These are phyloP conservation scores for Kwoniella botswanensis DNA, from an alignment of 768 basidiomycete genomes.

Conservation along the genomic window DNA sequence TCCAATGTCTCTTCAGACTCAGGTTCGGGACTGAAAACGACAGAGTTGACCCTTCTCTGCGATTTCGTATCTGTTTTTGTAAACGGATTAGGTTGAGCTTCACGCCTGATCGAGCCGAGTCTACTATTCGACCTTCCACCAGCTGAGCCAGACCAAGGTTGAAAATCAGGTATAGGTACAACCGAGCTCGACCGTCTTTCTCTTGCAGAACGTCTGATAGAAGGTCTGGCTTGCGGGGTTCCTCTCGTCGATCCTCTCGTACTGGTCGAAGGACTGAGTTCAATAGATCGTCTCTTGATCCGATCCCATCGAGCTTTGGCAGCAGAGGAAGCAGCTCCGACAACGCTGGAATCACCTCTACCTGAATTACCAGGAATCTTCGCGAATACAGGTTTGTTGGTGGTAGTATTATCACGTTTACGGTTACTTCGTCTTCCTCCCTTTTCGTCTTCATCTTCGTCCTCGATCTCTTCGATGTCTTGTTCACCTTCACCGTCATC, in stretches of 20 bases:
- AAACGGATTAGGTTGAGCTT: neutral
- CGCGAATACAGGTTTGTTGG: neutral
- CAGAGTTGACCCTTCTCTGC: neutral
- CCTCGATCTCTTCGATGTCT: neutral
- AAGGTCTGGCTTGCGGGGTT: neutral
- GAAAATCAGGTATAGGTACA: neutral
- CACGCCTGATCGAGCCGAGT: neutral
- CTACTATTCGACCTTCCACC: neutral
- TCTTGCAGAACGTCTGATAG: neutral
- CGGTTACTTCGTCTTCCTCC: neutral
- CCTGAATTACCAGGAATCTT: neutral
- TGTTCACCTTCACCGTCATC: constrained; percentile 9
- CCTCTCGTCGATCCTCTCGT: neutral
- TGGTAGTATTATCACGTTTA: neutral
- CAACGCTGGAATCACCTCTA: neutral
- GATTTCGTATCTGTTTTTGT: neutral
- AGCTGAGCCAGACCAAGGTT: neutral
- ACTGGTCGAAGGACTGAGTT: neutral
- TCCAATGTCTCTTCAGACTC: neutral
- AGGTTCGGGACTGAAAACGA: neutral
- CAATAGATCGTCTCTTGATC: neutral
- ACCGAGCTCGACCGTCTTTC: neutral
- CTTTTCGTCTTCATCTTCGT: constrained; percentile 5
- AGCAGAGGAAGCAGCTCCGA: no score
- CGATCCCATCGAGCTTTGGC: neutral